Evolutionary conservation across 805 yeast genomes (phyloP), one percentile per base, ranked within the genome.

Genomic region (Kodamaea neixiangensis): DNA sequence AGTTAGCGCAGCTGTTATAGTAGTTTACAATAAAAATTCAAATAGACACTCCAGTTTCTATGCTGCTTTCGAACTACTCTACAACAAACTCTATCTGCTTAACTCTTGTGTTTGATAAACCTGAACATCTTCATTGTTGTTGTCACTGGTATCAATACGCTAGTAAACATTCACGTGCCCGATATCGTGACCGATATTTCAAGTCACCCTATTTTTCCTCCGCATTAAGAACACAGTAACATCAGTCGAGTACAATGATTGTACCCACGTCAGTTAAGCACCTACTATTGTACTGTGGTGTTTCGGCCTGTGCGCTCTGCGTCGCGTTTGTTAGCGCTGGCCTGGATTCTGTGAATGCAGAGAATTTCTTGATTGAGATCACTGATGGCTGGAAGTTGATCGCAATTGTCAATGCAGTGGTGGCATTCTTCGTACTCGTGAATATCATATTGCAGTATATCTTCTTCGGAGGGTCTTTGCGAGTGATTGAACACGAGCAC

Each of bases 401-500:
- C 1, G 63, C 67, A 1, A 46, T 68, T 6, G 53, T 70, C 50
- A 70, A 70, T 51, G 59, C 57, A 29, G 48, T 68, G 11, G 53
- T 61, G 33, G 46, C 47, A 19, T 56, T 59, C 39, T 40, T 40
- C 38, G 47, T 31, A n/a, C 33, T 45, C 14, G 18, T 45, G 46
- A 49, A 49, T 37, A 9, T 48, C 17, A 15, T 35, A 5, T 13
- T 44, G 3, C 48, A 38, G 15, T 19, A 13, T 15, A 10, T 59
- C 4, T 60, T 63, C 42, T 46, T 65, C 11, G 90, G 91, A 71
- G 97, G 97, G 0, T 83, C 82, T 50, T 69, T 93, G 47, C 74
- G 96, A 50, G 68, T 83, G 13, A 76, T 87, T 31, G 99, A 93
- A 64, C 67, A 78, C 48, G 96, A 92, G 58, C 92, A 87, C 61